Evolutionary conservation across 2,329 filamentous ascomycete genomes (phyloP).

Genomic region (Trichoderma sp.): DNA sequence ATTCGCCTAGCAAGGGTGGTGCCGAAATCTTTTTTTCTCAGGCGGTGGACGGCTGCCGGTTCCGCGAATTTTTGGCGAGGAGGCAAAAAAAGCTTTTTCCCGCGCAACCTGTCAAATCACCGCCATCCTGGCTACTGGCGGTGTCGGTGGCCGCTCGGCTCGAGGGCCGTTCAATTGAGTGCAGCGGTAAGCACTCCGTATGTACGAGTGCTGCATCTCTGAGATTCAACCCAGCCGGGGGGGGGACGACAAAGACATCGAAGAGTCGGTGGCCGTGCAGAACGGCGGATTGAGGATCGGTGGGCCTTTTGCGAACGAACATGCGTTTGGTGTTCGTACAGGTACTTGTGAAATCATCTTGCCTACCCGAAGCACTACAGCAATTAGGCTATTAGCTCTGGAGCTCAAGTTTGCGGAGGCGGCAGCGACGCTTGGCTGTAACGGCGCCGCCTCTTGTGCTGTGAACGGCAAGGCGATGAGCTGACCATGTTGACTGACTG

Average conservation of each 20-base stretch:
- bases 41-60: slow-evolving; percentile 23
- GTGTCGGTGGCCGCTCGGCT: slow-evolving; percentile 13
- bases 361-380: neutral
- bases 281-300: neutral
- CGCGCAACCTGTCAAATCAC: slow-evolving; percentile 10
- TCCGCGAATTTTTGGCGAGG: slow-evolving; percentile 21
- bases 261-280: slow-evolving; percentile 20
- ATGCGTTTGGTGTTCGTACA: neutral
- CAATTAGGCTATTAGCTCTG: slow-evolving; percentile 3
- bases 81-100: slow-evolving; percentile 17
- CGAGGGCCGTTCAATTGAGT: slow-evolving; percentile 2
- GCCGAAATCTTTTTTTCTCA: slow-evolving; percentile 19
- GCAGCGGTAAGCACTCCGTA: neutral
- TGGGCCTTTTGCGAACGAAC: neutral
- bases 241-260: neutral
- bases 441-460: neutral
- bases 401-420: slow-evolving; percentile 7
- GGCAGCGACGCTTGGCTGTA: neutral
- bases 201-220: neutral
- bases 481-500: neutral
- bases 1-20: slow-evolving; percentile 21
- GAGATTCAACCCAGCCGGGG: neutral
- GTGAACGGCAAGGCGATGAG: slow-evolving; percentile 8
- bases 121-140: slow-evolving; percentile 18
- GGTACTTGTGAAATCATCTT: neutral